phyloP scores from a whole-genome alignment of 106 monocot genomes.

The Dendrobium nobile region DNA sequence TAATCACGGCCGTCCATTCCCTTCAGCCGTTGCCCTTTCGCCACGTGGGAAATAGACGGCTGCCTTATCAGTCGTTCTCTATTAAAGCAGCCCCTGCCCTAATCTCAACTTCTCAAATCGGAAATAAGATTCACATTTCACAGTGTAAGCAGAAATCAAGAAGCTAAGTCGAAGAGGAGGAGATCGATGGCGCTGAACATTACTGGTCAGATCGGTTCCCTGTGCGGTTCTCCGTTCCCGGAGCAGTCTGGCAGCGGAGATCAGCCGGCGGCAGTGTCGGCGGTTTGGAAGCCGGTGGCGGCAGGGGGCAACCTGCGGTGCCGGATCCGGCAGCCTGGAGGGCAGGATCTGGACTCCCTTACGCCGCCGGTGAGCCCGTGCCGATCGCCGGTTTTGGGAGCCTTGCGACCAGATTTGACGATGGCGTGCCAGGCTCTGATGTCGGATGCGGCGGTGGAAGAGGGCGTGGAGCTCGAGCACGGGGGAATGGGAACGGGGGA shows the following conservation, averaged over 20 bases:
- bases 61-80: neutral
- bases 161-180: neutral
- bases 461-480: constrained; percentile 13
- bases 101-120: neutral
- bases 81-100: neutral
- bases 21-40: neutral
- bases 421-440: constrained; percentile 44
- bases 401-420: constrained; percentile 12
- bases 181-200: constrained; percentile 34
- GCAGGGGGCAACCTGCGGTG: constrained; percentile 25
- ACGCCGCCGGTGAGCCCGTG: constrained; percentile 44
- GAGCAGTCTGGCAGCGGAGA: constrained; percentile 1
- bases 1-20: neutral
- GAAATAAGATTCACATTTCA: neutral
- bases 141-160: neutral
- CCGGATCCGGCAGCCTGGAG: constrained; percentile 20
- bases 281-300: constrained; percentile 15
- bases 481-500: neutral
- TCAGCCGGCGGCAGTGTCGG: neutral
- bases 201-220: constrained; percentile 33
- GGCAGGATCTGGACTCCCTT: constrained; percentile 21
- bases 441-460: constrained; percentile 8
- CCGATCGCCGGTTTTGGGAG: constrained; percentile 15
- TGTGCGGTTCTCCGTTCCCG: constrained; percentile 14
- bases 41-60: neutral